A percentile compares a stretch with the other conserved stretches of the same genome.
Conservation (phyloP, 306 rosid species). For the Quercus mongolica region DNA sequence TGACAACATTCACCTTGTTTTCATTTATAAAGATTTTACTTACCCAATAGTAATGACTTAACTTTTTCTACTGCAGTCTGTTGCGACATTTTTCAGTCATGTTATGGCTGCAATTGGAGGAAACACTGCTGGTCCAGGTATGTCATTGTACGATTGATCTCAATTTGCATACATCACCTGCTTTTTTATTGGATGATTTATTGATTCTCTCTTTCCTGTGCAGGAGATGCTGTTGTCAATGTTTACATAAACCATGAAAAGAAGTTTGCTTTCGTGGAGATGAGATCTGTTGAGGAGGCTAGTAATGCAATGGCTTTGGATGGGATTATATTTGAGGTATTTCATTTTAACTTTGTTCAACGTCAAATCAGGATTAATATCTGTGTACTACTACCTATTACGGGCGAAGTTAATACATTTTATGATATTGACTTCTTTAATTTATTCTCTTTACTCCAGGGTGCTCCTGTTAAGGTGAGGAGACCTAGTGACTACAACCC, state of each 20-base stretch:
- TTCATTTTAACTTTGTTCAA: not conserved
- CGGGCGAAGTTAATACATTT: not conserved
- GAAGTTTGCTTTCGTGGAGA: slow-evolving; percentile 97
- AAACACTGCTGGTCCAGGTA: slow-evolving; percentile 99
- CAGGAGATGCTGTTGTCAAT: slow-evolving; percentile 98
- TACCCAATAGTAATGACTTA: not conserved
- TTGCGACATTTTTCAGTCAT: slow-evolving; percentile 95
- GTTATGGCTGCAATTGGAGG: slow-evolving; percentile 98
- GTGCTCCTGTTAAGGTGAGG: slow-evolving; percentile 98
- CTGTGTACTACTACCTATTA: not conserved
- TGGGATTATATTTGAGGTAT: slow-evolving; percentile 97
- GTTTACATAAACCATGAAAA: slow-evolving; percentile 98
- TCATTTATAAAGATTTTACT: not conserved
- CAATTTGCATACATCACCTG: not conserved
- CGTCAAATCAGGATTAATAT: not conserved
- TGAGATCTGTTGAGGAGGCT: slow-evolving; percentile 99
- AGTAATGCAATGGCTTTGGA: slow-evolving; percentile 99
- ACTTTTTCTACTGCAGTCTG: slow-evolving; percentile 65
- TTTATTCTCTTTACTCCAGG: slow-evolving; percentile 41
- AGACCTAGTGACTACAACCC: slow-evolving; percentile 98
- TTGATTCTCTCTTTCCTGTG: not conserved
- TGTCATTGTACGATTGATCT: not conserved
- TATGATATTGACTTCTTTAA: not conserved
- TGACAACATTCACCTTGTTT: not conserved
- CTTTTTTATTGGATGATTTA: not conserved